Conservation (phyloP, 495 filamentous ascomycete genomes). For the Evernia prunastri region DNA sequence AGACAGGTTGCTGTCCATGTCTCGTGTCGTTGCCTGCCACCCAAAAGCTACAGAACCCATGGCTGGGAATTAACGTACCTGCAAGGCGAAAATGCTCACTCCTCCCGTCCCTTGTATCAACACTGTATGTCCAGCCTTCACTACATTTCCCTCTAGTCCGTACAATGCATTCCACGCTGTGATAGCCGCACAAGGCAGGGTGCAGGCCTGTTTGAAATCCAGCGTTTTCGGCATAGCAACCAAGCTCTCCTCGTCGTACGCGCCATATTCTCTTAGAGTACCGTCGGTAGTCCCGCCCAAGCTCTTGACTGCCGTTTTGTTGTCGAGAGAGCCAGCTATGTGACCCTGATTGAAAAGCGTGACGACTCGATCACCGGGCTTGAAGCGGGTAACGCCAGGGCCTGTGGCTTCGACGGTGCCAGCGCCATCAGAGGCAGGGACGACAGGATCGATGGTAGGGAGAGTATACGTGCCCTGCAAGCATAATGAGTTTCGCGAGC, state of each 20-base stretch:
- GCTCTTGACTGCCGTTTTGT: too few species aligned
- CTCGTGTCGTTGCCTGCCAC: too few species aligned
- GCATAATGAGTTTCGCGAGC: too few species aligned
- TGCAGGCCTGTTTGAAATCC: slow-evolving; percentile 54
- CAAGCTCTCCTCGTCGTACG: slow-evolving; percentile 61
- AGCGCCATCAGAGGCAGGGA: slow-evolving; percentile 69
- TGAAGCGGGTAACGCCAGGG: slow-evolving; percentile 57
- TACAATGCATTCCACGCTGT: slow-evolving; percentile 80
- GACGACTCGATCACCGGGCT: slow-evolving; percentile 62
- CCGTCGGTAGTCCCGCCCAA: too few species aligned
- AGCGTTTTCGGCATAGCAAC: slow-evolving; percentile 59
- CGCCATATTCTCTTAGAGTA: slow-evolving; percentile 63
- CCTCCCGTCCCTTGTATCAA: slow-evolving; percentile 75
- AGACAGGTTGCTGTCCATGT: too few species aligned
- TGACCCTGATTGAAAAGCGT: slow-evolving; percentile 77
- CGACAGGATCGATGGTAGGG: slow-evolving; percentile 48
- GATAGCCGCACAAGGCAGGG: slow-evolving; percentile 63
- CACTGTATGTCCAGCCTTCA: slow-evolving; percentile 63
- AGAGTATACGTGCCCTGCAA: slow-evolving; percentile 69
- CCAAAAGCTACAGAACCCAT: background rate
- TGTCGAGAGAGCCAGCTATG: too few species aligned
- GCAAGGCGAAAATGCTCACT: slow-evolving; percentile 70
- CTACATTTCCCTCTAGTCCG: slow-evolving; percentile 47
- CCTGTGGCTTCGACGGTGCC: slow-evolving; percentile 66
- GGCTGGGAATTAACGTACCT: slow-evolving; percentile 39